Evolutionary conservation across 495 filamentous ascomycete species (phyloP).

Genomic region (Terfezia claveryi): DNA sequence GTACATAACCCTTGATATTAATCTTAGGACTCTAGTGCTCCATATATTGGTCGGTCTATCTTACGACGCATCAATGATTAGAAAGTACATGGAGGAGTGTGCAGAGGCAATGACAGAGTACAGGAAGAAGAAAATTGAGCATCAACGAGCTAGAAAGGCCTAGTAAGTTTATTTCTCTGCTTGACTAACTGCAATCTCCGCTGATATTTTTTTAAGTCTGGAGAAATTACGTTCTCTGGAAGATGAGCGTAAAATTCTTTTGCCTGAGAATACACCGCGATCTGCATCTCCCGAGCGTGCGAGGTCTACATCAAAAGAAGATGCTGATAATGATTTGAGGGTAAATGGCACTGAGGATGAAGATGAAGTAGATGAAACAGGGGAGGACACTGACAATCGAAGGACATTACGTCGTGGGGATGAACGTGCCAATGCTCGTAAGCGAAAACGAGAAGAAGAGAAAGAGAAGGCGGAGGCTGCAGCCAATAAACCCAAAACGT

Average conservation of each 20-base stretch:
- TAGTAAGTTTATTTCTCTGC: slow-evolving; percentile 37
- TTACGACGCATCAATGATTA: slow-evolving; percentile 62
- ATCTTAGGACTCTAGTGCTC: slow-evolving; percentile 55
- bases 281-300: slow-evolving; percentile 39
- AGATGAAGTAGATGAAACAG: slow-evolving; percentile 42
- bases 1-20: slow-evolving; percentile 58
- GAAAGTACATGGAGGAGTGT: slow-evolving; percentile 75
- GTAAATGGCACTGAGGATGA: slow-evolving; percentile 37
- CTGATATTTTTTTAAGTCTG: slow-evolving; percentile 29
- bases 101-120: slow-evolving; percentile 78
- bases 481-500: slow-evolving; percentile 66
- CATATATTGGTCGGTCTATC: slow-evolving; percentile 75
- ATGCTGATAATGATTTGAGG: slow-evolving; percentile 38
- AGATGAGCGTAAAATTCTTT: slow-evolving; percentile 66
- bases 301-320: slow-evolving; percentile 19
- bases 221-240: slow-evolving; percentile 67
- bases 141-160: slow-evolving; percentile 60
- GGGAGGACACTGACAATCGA: slow-evolving; percentile 35
- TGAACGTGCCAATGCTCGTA: slow-evolving; percentile 54
- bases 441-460: slow-evolving; percentile 65
- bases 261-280: slow-evolving; percentile 49
- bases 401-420: slow-evolving; percentile 57
- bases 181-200: slow-evolving; percentile 3
- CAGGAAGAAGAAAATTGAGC: slow-evolving; percentile 86
- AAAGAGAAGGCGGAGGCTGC: slow-evolving; percentile 60